Evolutionary conservation across 2,329 filamentous ascomycete genomes (phyloP).

Genomic region (Apiospora arundinis): DNA sequence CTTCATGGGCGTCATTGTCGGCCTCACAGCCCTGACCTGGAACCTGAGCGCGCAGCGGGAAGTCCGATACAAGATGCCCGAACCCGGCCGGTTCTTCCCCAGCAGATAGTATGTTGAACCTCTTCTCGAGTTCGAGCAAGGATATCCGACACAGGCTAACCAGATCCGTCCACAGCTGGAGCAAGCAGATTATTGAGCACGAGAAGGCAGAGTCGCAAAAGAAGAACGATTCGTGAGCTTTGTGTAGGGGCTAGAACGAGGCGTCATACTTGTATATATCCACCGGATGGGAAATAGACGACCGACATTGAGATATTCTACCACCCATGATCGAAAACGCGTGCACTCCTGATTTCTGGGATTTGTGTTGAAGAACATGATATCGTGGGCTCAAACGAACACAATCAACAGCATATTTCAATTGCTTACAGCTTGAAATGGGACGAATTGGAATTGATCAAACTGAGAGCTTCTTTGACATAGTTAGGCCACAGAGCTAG

Average conservation of each 20-base stretch:
- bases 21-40: constrained; percentile 71
- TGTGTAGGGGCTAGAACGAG: background rate
- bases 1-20: constrained; percentile 70
- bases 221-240: constrained; percentile 35
- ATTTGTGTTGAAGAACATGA: background rate
- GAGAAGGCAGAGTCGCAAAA: constrained; percentile 46
- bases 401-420: background rate
- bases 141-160: constrained; percentile 9
- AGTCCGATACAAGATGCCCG: constrained; percentile 77
- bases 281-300: constrained; percentile 18
- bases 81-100: constrained; percentile 79
- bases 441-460: no score
- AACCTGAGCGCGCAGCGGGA: constrained; percentile 77
- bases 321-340: background rate
- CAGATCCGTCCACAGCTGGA: constrained; percentile 45
- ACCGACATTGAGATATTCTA: background rate
- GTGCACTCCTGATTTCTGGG: background rate
- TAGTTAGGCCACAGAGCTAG: background rate
- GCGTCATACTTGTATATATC: constrained; percentile 21
- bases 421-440: background rate
- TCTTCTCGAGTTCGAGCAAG: constrained; percentile 27
- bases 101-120: constrained; percentile 76
- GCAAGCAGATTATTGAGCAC: constrained; percentile 52
- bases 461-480: background rate
- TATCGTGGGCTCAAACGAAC: background rate